Evolutionary conservation across 495 filamentous ascomycete genomes (phyloP), one percentile per base, ranked within the genome.

Genomic region (Tuber aestivum): DNA sequence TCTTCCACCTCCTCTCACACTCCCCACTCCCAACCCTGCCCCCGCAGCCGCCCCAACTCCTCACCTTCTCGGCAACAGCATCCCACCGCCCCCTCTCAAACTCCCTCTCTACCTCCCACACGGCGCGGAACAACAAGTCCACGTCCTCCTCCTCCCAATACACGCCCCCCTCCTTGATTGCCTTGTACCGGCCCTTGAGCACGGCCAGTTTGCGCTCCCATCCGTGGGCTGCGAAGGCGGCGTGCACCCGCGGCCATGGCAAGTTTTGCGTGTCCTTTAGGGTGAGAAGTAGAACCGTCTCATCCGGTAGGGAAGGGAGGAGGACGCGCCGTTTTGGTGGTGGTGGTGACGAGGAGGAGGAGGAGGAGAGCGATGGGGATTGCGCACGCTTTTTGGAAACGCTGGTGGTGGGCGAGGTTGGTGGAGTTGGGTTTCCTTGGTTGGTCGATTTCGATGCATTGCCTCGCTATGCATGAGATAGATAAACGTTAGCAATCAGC

Each of bases 71-170:
- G 7, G 78, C 76, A 27, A 79, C 70, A 12, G 61, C 50, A 38
- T 79, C 78, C 78, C 78, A 79, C 45, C 68, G 77, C 0, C 72
- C 41, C 61, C 61, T 75, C 42, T 79, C 76, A 37, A 72, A 75
- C 72, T 79, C 76, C 20, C 3, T 50, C 41, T 78, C 72, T 18
- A 75, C 78, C 32, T 79, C 69, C 48, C 77, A 79, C 23, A 79
- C 72, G 32, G 78, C 76, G 37, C 78, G 76, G 21, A 75, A 71
- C 72, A 79, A 61, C 40, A 78, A 27, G n/a, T 79, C 78, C 61
- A 40, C 78, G 72, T 79, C 78, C 1, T 78, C 76, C 38, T 79
- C 78, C 16, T 79, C 78, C 78, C 78, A 79, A 48, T 78, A 79
- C 5, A 79, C 72, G 0, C 50, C 72, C 21, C 78, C 78, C 27